These are phyloP conservation scores for Globisporangium alternatum DNA, from an alignment of 352 stramenopile species.

Conservation along the genomic window DNA sequence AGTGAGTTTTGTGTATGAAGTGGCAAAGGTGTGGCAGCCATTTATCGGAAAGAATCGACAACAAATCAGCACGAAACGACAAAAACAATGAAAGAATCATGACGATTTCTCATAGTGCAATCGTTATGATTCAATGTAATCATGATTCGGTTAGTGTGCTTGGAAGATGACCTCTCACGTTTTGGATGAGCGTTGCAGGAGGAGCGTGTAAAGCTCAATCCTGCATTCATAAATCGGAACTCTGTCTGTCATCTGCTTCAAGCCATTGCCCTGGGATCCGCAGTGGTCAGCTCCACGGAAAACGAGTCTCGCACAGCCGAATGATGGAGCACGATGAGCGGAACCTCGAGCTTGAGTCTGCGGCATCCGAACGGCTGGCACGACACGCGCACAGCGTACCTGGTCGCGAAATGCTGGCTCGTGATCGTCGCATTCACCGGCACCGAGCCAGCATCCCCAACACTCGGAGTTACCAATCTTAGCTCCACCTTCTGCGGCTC, in stretches of 20 bases:
- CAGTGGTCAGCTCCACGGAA: background rate
- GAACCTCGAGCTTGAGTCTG: constrained; percentile 9
- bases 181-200: no score
- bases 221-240: no score
- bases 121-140: no score
- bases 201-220: no score
- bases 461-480: background rate
- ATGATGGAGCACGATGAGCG: constrained; percentile 13
- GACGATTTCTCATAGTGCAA: no score
- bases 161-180: no score
- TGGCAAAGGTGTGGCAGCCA: no score
- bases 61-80: no score
- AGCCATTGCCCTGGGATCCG: background rate
- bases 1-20: no score
- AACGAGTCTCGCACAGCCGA: constrained; percentile 13
- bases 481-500: constrained; percentile 10
- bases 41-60: no score
- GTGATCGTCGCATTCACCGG: constrained; percentile 7
- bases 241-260: background rate
- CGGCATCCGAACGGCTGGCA: constrained; percentile 15
- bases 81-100: no score
- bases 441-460: background rate
- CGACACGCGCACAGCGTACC: constrained; percentile 8
- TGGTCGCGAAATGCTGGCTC: constrained; percentile 13
- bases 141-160: no score